Conservation (phyloP, 2,329 filamentous ascomycete genomes). For the Penicillium polonicum region DNA sequence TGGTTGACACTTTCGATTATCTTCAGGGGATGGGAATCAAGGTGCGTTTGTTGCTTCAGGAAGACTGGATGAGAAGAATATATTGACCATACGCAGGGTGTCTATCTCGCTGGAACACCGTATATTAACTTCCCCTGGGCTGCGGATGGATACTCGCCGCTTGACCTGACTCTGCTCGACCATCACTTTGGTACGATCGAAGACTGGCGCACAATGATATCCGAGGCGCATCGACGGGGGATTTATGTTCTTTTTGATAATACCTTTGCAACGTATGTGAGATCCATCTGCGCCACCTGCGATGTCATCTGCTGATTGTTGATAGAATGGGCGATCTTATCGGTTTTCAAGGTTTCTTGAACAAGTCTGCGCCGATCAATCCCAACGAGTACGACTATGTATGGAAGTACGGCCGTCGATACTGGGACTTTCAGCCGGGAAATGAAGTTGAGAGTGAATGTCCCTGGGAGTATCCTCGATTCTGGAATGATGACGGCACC, state of each 20-base stretch:
- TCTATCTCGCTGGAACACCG: constrained; percentile 63
- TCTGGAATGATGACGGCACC: constrained; percentile 58
- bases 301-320: neutral
- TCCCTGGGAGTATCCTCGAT: constrained; percentile 61
- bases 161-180: constrained; percentile 64
- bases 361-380: constrained; percentile 56
- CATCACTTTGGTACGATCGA: constrained; percentile 61
- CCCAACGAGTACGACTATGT: constrained; percentile 54
- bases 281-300: neutral
- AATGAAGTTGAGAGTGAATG: constrained; percentile 52
- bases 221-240: constrained; percentile 59
- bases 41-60: constrained; percentile 39
- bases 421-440: constrained; percentile 58
- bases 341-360: constrained; percentile 61
- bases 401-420: constrained; percentile 56
- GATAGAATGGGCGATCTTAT: constrained; percentile 57
- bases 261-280: constrained; percentile 59
- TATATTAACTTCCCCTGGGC: constrained; percentile 66
- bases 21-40: constrained; percentile 65
- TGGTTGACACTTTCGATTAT: constrained; percentile 63
- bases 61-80: constrained; percentile 24
- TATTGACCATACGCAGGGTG: constrained; percentile 40
- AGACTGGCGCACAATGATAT: constrained; percentile 60
- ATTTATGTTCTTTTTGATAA: constrained; percentile 69
- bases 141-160: constrained; percentile 58